A percentile compares a stretch with the other conserved stretches of the same genome.
These are phyloP conservation scores for Butyriboletus loyo DNA, from an alignment of 768 basidiomycete genomes.

Conservation along the genomic window DNA sequence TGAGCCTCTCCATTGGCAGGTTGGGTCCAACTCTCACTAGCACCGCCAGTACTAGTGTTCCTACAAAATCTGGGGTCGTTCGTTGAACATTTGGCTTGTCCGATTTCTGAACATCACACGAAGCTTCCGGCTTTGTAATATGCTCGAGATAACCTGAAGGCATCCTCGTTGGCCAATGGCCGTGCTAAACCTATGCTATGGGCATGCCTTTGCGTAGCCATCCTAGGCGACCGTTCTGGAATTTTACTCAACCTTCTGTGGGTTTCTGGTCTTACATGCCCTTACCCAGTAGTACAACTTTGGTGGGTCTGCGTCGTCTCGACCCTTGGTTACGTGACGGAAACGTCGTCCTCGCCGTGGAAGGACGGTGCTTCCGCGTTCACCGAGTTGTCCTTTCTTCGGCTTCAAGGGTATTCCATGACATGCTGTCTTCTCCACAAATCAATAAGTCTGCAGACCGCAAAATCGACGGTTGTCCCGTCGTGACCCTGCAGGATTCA, in stretches of 20 bases:
- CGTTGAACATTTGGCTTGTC: neutral
- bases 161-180: slow-evolving; percentile 27
- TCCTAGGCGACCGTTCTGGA: slow-evolving; percentile 10
- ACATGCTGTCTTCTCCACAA: slow-evolving; percentile 15
- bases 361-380: slow-evolving; percentile 21
- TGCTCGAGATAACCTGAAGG: slow-evolving; percentile 22
- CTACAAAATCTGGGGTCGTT: neutral
- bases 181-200: slow-evolving; percentile 25
- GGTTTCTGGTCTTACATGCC: slow-evolving; percentile 22
- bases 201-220: slow-evolving; percentile 16
- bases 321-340: slow-evolving; percentile 25
- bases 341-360: slow-evolving; percentile 22
- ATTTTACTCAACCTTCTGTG: slow-evolving; percentile 9
- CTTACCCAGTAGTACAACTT: slow-evolving; percentile 7
- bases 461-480: slow-evolving; percentile 24
- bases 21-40: neutral
- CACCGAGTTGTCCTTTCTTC: slow-evolving; percentile 22
- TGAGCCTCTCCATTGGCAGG: neutral
- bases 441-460: slow-evolving; percentile 6
- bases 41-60: neutral
- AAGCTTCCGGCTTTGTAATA: slow-evolving; percentile 8
- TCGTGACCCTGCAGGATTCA: slow-evolving; percentile 17
- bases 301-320: slow-evolving; percentile 16
- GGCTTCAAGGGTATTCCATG: slow-evolving; percentile 19
- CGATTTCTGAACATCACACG: slow-evolving; percentile 7